Evolutionary conservation across 2,329 filamentous ascomycete species (phyloP).

Genomic region (Ceratocystis eucalypticola): DNA sequence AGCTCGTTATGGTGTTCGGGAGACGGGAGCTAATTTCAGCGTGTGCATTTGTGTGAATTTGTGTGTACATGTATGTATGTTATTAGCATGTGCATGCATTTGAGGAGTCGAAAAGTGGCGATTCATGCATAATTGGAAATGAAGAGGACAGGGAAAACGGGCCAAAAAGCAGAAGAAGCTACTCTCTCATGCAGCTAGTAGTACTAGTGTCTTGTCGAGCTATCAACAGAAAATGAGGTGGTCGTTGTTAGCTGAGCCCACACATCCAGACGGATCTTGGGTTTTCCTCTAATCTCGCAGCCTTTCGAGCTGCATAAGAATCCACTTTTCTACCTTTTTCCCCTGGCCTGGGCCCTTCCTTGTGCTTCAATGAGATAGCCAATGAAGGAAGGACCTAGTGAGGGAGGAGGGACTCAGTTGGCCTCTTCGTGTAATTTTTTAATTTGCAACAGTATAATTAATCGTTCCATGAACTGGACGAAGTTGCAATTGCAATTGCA

Average conservation of each 20-base stretch:
- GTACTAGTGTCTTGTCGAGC: no score
- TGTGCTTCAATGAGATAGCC: background rate
- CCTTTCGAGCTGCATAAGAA: slow-evolving; percentile 8
- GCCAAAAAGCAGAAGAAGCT: background rate
- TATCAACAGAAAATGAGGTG: no score
- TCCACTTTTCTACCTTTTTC: slow-evolving; percentile 6
- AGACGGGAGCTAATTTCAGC: background rate
- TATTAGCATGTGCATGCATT: background rate
- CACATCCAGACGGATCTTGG: background rate
- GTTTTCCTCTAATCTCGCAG: slow-evolving; percentile 11
- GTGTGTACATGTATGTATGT: background rate
- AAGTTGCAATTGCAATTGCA: no score
- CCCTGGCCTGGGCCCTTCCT: slow-evolving; percentile 1
- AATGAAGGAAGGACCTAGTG: background rate
- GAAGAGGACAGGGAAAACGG: background rate
- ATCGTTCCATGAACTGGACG: no score
- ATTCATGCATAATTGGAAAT: background rate
- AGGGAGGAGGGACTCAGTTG: background rate
- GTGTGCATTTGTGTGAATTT: background rate
- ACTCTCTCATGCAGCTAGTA: background rate
- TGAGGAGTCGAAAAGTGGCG: background rate
- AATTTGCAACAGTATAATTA: background rate
- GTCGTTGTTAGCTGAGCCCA: background rate
- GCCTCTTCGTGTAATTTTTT: background rate
- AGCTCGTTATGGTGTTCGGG: background rate